Evolutionary conservation across 2,329 filamentous ascomycete species (phyloP).

Genomic region (Cadophora malorum): DNA sequence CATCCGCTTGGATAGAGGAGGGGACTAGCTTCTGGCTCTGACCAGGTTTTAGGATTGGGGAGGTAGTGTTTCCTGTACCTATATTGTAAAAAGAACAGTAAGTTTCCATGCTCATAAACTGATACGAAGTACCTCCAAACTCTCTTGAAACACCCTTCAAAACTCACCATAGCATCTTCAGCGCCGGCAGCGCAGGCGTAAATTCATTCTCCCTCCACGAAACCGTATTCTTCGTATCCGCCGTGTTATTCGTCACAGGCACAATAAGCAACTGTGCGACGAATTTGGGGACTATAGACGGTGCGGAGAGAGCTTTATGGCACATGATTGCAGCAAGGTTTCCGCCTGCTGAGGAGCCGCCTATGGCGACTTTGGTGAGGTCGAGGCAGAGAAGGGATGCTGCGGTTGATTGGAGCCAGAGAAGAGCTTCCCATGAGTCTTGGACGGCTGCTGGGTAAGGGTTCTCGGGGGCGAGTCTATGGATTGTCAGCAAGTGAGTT

Average conservation of each 20-base stretch:
- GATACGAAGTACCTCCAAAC: background rate
- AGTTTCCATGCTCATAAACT: background rate
- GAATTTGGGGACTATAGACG: constrained; percentile 48
- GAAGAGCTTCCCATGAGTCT: constrained; percentile 61
- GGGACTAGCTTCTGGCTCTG: constrained; percentile 59
- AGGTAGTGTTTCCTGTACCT: constrained; percentile 62
- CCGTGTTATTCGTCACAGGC: constrained; percentile 64
- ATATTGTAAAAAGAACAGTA: background rate
- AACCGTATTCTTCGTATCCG: constrained; percentile 50
- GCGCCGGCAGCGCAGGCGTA: constrained; percentile 58
- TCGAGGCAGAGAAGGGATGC: constrained; percentile 48
- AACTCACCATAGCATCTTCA: constrained; percentile 62
- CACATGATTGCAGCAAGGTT: constrained; percentile 60
- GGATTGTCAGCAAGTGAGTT: background rate
- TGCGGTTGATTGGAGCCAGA: constrained; percentile 50
- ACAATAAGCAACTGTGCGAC: constrained; percentile 60
- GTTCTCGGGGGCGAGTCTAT: constrained; percentile 61
- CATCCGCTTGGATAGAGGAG: constrained; percentile 57
- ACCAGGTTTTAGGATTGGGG: constrained; percentile 53
- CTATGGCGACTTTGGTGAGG: constrained; percentile 52
- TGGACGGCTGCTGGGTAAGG: constrained; percentile 63
- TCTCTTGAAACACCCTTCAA: background rate
- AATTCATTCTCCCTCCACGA: constrained; percentile 59
- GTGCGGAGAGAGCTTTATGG: constrained; percentile 50
- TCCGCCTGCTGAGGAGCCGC: constrained; percentile 58